Base-by-base conservation (phyloP, 371 early-diverging fungal genomes). In the Saksenaea vasiformis region DNA sequence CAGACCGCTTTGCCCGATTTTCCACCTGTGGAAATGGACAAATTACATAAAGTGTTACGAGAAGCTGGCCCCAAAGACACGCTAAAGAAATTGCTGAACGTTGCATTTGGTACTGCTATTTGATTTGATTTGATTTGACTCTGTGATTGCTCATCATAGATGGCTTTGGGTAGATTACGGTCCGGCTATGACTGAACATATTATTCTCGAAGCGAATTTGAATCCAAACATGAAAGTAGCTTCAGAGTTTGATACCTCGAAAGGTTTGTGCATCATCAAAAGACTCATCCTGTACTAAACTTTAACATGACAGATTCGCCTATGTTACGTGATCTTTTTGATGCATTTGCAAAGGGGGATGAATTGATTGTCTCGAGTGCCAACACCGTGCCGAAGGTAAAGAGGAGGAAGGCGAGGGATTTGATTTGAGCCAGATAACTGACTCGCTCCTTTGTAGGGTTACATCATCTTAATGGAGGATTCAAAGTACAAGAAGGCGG, bases 151-250 rank as follows among this genome's bases (percentile, higher is more conserved):
- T 31, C 27, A 7, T 26, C 38, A 22, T 19, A 10, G 11, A 17
- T 53, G 28, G 56, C 58, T 56, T 11, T 57, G 24, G n/a, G 64
- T 69, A 77, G 88, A 86, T 26, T 97, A 94, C 66, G 95, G 96
- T 0, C 93, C 95, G n/a, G 87, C 93, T 3, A 85, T 97, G 65
- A 80, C 91, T 3, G 98, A 98, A 58, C 96, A 96, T 76, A 89
- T 89, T 8, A 83, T 96, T 38, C 59, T 90, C 34, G 74, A 69
- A 17, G 91, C 95, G 3, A 83, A 83, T 2, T 73, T 96, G 41
- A 81, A 90, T 56, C 91, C 93, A 0, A 85, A 85, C 36, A 60
- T 82, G 58, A 82, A 87, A 38, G 78, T 90, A 15, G 73, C 78
- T 36, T 79, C 79, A 35, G 86, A 77, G 36, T 78, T 82, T 28